Percentiles rank a stretch among this genome's conserved stretches.
These are phyloP conservation scores for Paspalum vaginatum DNA, from an alignment of 176 grass and related monocot genomes.

Conservation along the genomic window DNA sequence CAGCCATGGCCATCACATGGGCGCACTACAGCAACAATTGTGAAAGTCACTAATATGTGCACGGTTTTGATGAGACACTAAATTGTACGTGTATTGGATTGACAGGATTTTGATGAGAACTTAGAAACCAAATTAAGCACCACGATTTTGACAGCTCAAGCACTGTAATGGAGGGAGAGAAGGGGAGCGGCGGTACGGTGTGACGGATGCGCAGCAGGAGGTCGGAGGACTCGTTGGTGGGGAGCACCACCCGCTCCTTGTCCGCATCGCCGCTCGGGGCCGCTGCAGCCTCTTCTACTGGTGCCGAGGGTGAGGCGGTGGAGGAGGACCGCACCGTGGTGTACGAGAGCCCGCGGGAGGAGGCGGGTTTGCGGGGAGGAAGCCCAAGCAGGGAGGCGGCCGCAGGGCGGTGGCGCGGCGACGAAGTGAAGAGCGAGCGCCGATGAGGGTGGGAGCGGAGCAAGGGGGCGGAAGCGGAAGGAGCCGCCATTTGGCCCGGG, in stretches of 20 bases:
- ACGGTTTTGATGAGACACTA: neutral
- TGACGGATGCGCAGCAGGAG: slow-evolving; percentile 81
- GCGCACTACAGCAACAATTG: slow-evolving; percentile 61
- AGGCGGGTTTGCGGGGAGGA: neutral
- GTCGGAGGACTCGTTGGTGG: slow-evolving; percentile 87
- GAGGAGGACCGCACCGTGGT: slow-evolving; percentile 24
- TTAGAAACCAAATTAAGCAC: slow-evolving; percentile 12
- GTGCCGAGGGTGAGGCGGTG: slow-evolving; percentile 40
- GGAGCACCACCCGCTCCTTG: slow-evolving; percentile 63
- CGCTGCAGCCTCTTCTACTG: slow-evolving; percentile 19
- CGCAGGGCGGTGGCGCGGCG: slow-evolving; percentile 32
- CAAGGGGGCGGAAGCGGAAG: slow-evolving; percentile 49
- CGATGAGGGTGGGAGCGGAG: slow-evolving; percentile 34
- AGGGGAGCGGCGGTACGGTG: slow-evolving; percentile 49
- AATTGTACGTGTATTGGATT: neutral
- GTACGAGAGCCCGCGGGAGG: slow-evolving; percentile 14
- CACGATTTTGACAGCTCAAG: neutral
- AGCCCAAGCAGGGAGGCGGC: neutral
- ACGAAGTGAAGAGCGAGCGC: slow-evolving; percentile 17
- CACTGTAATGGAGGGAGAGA: neutral
- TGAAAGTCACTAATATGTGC: neutral
- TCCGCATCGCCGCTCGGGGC: slow-evolving; percentile 8
- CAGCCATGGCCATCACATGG: slow-evolving; percentile 99
- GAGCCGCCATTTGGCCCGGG: slow-evolving; percentile 58
- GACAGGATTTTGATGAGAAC: neutral